A percentile compares a stretch with the other conserved stretches of the same genome.
These are phyloP conservation scores for Lactifluus subvellereus DNA, from an alignment of 768 basidiomycete genomes.

Conservation along the genomic window DNA sequence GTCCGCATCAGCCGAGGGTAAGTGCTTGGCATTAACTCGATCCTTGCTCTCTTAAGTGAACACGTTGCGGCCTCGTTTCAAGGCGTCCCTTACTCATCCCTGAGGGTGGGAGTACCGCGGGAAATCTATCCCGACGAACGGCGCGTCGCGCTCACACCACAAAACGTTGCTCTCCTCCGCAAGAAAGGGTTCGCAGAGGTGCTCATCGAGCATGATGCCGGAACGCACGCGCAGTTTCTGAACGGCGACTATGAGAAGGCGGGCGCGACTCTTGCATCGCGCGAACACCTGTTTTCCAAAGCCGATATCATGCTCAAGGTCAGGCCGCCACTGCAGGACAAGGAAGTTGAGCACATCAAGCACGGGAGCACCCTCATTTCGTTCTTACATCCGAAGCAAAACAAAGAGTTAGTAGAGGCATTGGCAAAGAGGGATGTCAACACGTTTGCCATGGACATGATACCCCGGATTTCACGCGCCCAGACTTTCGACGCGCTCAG, in stretches of 20 bases:
- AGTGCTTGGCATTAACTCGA: not conserved
- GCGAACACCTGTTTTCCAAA: conserved; percentile 58
- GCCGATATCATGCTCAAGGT: conserved; percentile 86
- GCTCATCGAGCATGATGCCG: conserved; percentile 68
- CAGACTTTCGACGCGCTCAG: conserved; percentile 88
- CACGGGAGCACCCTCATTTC: conserved; percentile 77
- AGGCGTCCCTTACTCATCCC: conserved; percentile 62
- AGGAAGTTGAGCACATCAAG: conserved; percentile 59
- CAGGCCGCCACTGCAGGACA: conserved; percentile 59
- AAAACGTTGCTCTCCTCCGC: conserved; percentile 63
- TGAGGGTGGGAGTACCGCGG: conserved; percentile 70
- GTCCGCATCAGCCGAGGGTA: conserved; percentile 11
- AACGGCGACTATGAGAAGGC: conserved; percentile 76
- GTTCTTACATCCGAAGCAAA: conserved; percentile 79
- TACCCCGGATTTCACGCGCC: conserved; percentile 85
- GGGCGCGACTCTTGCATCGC: conserved; percentile 72
- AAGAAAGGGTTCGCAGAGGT: conserved; percentile 80
- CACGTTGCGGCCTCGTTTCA: conserved; percentile 3
- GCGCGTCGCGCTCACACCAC: conserved; percentile 76
- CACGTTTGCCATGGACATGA: conserved; percentile 87
- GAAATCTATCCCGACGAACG: conserved; percentile 76
- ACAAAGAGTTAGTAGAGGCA: conserved; percentile 64
- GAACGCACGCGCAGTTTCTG: conserved; percentile 67
- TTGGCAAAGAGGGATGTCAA: conserved; percentile 62
- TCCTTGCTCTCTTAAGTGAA: not conserved